A percentile compares a stretch with the other conserved stretches of the same genome.
phyloP scores from a whole-genome alignment of 169 alveolate genomes.

The Cryptosporidium bovis region DNA sequence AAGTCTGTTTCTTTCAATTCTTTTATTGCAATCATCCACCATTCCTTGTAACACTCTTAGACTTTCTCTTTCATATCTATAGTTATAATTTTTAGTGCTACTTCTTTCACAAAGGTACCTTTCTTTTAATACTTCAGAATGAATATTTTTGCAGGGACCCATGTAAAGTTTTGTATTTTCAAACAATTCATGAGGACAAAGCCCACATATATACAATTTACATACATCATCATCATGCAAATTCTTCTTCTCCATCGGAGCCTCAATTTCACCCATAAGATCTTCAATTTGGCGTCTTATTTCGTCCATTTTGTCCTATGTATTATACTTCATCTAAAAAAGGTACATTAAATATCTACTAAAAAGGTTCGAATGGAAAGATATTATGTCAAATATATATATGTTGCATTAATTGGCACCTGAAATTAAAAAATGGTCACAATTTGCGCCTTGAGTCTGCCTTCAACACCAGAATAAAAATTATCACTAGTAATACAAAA shows the following conservation, averaged over 20 bases:
- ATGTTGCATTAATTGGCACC: background rate
- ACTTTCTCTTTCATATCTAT: slow-evolving; percentile 82
- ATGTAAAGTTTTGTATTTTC: slow-evolving; percentile 86
- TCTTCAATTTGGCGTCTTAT: slow-evolving; percentile 83
- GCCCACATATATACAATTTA: slow-evolving; percentile 83
- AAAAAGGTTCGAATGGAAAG: background rate
- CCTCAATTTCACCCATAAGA: slow-evolving; percentile 85
- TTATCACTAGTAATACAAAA: too few species aligned
- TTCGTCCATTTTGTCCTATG: slow-evolving; percentile 80
- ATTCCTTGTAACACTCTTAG: slow-evolving; percentile 81
- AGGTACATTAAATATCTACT: background rate
- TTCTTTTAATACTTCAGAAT: slow-evolving; percentile 82
- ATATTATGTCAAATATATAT: background rate
- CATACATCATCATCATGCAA: slow-evolving; percentile 85
- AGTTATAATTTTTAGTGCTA: slow-evolving; percentile 72
- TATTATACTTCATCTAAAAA: background rate
- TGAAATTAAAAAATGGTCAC: background rate
- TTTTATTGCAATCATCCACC: slow-evolving; percentile 84
- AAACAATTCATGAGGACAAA: slow-evolving; percentile 87
- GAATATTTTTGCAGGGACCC: slow-evolving; percentile 85
- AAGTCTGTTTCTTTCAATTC: slow-evolving; percentile 74
- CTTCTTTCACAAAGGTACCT: slow-evolving; percentile 75
- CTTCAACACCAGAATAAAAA: too few species aligned
- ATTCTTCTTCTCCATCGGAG: slow-evolving; percentile 80
- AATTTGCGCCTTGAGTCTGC: background rate